These are phyloP conservation scores for Ilyonectria mors-panacis DNA, from an alignment of 2,329 filamentous ascomycete genomes.

Conservation along the genomic window DNA sequence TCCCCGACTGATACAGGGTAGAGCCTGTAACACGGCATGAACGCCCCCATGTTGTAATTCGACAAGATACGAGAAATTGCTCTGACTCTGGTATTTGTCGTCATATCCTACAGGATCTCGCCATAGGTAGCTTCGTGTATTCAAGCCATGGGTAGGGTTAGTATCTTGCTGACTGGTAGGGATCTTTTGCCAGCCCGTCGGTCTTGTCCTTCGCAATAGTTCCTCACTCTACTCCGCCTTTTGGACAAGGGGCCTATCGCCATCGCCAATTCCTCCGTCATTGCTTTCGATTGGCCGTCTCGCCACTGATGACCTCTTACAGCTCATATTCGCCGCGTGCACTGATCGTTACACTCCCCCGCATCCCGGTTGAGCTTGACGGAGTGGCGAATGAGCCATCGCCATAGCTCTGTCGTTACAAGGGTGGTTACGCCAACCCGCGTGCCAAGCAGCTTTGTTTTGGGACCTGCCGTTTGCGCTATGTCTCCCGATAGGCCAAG, in stretches of 20 bases:
- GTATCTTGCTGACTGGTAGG: not conserved
- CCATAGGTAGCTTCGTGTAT: not conserved
- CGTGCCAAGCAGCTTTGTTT: conserved; percentile 37
- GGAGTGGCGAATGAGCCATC: conserved; percentile 27
- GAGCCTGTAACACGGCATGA: not conserved
- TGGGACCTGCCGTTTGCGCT: conserved; percentile 45
- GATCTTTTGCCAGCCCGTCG: not conserved
- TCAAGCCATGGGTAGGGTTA: not conserved
- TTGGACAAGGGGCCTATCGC: conserved; percentile 33
- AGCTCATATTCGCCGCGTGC: conserved; percentile 6
- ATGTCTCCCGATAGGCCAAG: conserved; percentile 33
- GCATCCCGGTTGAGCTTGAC: conserved; percentile 25
- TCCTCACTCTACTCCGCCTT: conserved; percentile 35
- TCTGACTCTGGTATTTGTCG: not conserved
- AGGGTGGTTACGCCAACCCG: conserved; percentile 28
- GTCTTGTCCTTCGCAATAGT: conserved; percentile 39
- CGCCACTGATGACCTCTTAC: conserved; percentile 14
- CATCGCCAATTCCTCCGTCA: conserved; percentile 5
- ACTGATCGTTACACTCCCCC: conserved; percentile 2
- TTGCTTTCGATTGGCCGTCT: conserved; percentile 26
- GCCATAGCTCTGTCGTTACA: conserved; percentile 29
- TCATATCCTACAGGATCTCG: not conserved
- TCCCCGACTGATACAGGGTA: not conserved
- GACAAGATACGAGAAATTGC: not conserved
- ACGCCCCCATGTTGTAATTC: not conserved